Percentiles rank a stretch among this genome's conserved stretches.
phyloP scores from a whole-genome alignment of 495 filamentous ascomycete species.

The Aspergillus funiculosus region DNA sequence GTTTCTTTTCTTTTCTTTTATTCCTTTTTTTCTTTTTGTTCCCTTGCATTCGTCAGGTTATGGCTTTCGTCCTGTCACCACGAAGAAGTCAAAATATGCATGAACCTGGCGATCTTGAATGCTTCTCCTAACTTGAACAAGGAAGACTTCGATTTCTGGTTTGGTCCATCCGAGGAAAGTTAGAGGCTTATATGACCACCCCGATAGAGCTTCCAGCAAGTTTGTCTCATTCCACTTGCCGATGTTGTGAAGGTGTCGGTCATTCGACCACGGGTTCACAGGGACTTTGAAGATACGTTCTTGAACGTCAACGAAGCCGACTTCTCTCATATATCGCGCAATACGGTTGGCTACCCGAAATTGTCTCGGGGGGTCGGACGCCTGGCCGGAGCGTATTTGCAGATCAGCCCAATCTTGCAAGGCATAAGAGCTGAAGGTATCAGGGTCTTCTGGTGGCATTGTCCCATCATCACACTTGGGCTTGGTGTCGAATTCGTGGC shows the following conservation, averaged over 20 bases:
- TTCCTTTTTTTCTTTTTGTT: no score
- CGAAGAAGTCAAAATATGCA: conserved; percentile 48
- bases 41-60: no score
- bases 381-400: conserved; percentile 41
- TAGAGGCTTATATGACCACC: conserved; percentile 44
- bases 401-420: conserved; percentile 50
- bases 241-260: conserved; percentile 46
- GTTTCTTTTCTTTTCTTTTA: neutral
- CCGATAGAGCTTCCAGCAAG: conserved; percentile 39
- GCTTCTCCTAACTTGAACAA: conserved; percentile 53
- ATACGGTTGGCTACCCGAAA: conserved; percentile 47
- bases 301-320: conserved; percentile 59
- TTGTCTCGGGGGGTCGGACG: conserved; percentile 46
- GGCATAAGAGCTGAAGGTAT: conserved; percentile 37
- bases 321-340: conserved; percentile 51
- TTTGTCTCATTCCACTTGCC: conserved; percentile 41
- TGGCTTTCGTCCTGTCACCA: conserved; percentile 54
- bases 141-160: conserved; percentile 50
- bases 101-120: conserved; percentile 51
- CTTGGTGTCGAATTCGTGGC: conserved; percentile 55
- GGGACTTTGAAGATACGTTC: conserved; percentile 53
- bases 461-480: conserved; percentile 57
- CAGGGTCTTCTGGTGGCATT: conserved; percentile 43
- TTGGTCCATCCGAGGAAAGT: conserved; percentile 43
- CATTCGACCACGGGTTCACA: conserved; percentile 54